Conservation (phyloP, 2,329 filamentous ascomycete species). For the Cladophialophora bantiana region DNA sequence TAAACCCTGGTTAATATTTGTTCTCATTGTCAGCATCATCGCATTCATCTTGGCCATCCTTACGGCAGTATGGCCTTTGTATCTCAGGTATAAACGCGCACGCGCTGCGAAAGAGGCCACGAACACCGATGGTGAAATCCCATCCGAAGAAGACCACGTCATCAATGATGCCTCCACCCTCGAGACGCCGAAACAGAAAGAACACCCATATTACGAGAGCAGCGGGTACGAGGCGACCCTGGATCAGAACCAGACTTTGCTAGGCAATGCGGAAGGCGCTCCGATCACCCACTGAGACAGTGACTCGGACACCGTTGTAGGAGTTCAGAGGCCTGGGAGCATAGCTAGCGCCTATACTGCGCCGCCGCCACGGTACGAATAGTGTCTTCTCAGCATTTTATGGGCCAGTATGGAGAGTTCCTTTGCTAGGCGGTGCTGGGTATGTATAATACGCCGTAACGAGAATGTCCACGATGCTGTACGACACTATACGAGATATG, state of each 20-base stretch:
- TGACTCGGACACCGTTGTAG: neutral
- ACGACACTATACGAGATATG: neutral
- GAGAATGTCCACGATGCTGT: neutral
- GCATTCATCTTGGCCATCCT: neutral
- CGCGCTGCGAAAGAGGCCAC: neutral
- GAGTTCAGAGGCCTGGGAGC: neutral
- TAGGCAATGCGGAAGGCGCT: neutral
- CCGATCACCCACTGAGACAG: neutral
- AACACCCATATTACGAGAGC: slow-evolving; percentile 3
- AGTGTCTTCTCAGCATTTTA: neutral
- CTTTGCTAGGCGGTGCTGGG: neutral
- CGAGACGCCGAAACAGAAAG: neutral
- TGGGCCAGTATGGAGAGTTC: neutral
- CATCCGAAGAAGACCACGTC: neutral
- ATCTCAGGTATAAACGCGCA: neutral
- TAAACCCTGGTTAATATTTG: neutral
- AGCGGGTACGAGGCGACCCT: neutral
- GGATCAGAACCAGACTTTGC: slow-evolving; percentile 3
- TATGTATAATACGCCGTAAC: neutral
- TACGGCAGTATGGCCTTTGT: neutral
- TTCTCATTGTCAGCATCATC: neutral
- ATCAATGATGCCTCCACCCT: neutral
- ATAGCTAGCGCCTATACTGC: neutral
- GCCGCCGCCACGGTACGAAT: neutral
- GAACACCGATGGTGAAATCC: neutral